Evolutionary conservation across 116 monocot genomes (phyloP).

Genomic region (Trichopus zeylanicus): DNA sequence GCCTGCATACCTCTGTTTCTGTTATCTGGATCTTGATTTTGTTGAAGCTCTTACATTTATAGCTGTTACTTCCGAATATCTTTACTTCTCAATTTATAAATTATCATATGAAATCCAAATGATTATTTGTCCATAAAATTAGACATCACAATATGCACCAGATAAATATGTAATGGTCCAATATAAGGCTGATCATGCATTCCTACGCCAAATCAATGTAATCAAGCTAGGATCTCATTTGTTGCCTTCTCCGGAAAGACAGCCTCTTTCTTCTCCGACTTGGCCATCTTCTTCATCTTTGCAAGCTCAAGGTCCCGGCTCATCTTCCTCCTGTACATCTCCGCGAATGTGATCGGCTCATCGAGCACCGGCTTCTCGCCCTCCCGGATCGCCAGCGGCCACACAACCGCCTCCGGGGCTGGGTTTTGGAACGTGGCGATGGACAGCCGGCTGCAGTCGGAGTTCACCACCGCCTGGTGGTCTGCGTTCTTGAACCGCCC

Average conservation of each 20-base stretch:
- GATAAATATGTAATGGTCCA: too few relatives aligned
- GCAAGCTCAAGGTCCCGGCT: slow-evolving; percentile 62
- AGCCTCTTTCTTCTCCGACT: slow-evolving; percentile 15
- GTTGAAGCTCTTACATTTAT: too few relatives aligned
- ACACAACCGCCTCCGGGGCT: slow-evolving; percentile 61
- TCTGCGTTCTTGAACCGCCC: slow-evolving; percentile 87
- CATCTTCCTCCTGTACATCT: slow-evolving; percentile 90
- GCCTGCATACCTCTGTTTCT: too few relatives aligned
- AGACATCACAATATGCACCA: too few relatives aligned
- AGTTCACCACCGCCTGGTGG: slow-evolving; percentile 94
- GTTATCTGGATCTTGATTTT: too few relatives aligned
- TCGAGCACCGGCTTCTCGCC: slow-evolving; percentile 68
- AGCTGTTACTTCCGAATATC: too few relatives aligned
- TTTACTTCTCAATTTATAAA: too few relatives aligned
- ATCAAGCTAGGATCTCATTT: slow-evolving; percentile 38
- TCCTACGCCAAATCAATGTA: too few relatives aligned
- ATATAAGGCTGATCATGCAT: too few relatives aligned
- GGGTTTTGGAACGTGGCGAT: slow-evolving; percentile 90
- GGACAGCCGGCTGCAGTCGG: slow-evolving; percentile 54
- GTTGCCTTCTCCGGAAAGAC: slow-evolving; percentile 10
- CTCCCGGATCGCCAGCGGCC: slow-evolving; percentile 60
- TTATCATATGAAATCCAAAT: too few relatives aligned
- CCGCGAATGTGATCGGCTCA: slow-evolving; percentile 60
- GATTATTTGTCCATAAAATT: too few relatives aligned
- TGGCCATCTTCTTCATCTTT: slow-evolving; percentile 65